phyloP scores from a whole-genome alignment of 164 flowering plant genomes.

The Berberis thunbergii region DNA sequence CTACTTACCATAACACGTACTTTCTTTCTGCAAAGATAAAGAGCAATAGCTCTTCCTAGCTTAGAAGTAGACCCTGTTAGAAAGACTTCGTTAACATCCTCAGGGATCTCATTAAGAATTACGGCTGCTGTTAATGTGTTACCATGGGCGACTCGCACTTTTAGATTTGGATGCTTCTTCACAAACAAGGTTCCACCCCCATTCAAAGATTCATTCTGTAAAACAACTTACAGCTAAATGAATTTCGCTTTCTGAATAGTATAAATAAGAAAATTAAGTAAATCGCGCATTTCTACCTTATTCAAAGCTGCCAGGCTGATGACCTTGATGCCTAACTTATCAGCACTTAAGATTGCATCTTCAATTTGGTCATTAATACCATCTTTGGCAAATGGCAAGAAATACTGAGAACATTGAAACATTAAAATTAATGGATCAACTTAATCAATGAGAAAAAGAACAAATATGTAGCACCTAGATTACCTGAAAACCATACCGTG shows the following conservation, averaged over 20 bases:
- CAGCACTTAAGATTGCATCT: slow-evolving; percentile 74
- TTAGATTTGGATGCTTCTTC: slow-evolving; percentile 61
- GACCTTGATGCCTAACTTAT: slow-evolving; percentile 76
- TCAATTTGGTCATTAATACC: slow-evolving; percentile 83
- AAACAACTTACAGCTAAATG: background rate
- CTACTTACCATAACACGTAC: slow-evolving; percentile 61
- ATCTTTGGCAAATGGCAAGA: slow-evolving; percentile 68
- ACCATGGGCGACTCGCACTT: slow-evolving; percentile 81
- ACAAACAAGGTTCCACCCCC: slow-evolving; percentile 91
- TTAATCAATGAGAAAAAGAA: background rate
- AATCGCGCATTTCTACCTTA: slow-evolving; percentile 38
- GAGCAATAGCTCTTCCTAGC: slow-evolving; percentile 95
- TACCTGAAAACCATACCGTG: slow-evolving; percentile 91
- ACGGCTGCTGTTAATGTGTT: slow-evolving; percentile 93
- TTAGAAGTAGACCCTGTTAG: slow-evolving; percentile 91
- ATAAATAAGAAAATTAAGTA: background rate
- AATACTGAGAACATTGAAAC: slow-evolving; percentile 43
- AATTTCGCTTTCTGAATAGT: background rate
- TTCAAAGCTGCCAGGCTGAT: slow-evolving; percentile 92
- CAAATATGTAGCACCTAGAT: background rate
- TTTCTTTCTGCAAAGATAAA: slow-evolving; percentile 57
- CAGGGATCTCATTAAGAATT: slow-evolving; percentile 60
- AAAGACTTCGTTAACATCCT: slow-evolving; percentile 65
- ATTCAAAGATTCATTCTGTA: slow-evolving; percentile 81
- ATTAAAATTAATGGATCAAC: background rate